Base-by-base conservation (phyloP, 2,329 filamentous ascomycete genomes). In the Hawksworthiomyces lignivorus region DNA sequence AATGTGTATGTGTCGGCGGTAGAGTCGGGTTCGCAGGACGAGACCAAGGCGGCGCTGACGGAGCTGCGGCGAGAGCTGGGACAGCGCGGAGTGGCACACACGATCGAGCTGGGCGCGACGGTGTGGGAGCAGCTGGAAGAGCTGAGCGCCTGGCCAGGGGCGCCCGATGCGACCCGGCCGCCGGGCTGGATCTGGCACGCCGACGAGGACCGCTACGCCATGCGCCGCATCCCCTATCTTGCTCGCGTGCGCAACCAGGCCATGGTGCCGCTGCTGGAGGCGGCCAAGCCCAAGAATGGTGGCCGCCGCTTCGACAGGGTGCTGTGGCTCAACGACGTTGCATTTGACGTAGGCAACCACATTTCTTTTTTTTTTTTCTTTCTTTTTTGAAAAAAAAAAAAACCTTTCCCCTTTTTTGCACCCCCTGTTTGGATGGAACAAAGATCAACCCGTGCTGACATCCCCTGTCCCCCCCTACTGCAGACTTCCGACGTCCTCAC, bases 191-290 rank as follows among this genome's bases (percentile, higher is more conserved):
- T 84, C 41, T 65, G 61, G 58, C 61, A 71, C 44, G 70, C 67
- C 9, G 62, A 69, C 1, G 59, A 67, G 27, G 66, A 67, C 3
- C 65, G 65, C 41, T 75, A 65, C 50, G 75, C 79, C 50, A 56
- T 82, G 49, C 56, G 82, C 34, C 70, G 82, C 27, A 84, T 87
- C 52, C 79, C 81, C 0, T 86, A 83, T 56, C 67, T 87, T 21
- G 71, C 83, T 1, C 65, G 64, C 7, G 58, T 82, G 39, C 72
- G 83, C 28, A 87, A 87, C 59, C 59, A 67, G 48, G 73, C 73
- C 11, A 64, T 87, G 57, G 62, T 73, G 48, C 80, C 79, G 3
- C 56, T 87, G 47, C 60, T 63, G 29, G 63, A 69, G 33, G 59
- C 67, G 10, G 56, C 56, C 7, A 20, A 27, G 20, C 9, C 5